Conservation (phyloP, 306 rosid genomes). For the Medicago arabica region DNA sequence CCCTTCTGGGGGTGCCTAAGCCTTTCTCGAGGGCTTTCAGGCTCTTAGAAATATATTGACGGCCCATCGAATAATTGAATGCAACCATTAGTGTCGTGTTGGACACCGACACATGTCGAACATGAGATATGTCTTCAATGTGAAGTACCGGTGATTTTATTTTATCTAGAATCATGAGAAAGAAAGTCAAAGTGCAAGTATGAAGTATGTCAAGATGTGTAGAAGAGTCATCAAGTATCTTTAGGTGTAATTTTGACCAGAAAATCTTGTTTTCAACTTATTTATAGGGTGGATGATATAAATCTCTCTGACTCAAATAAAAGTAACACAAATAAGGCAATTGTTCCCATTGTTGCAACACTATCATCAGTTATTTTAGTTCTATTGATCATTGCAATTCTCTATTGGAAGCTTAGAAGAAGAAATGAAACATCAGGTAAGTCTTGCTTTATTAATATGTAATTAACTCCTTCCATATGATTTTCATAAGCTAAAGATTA, state of each 20-base stretch:
- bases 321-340: constrained; percentile 48
- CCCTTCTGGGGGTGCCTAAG: no score
- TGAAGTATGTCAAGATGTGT: background rate
- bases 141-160: background rate
- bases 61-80: background rate
- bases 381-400: constrained; percentile 37
- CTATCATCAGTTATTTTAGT: constrained; percentile 45
- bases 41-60: no score
- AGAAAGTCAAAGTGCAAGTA: constrained; percentile 20
- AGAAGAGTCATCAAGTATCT: constrained; percentile 21
- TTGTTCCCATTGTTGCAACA: constrained; percentile 59
- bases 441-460: constrained; percentile 27
- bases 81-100: background rate
- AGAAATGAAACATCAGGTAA: constrained; percentile 54
- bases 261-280: constrained; percentile 20
- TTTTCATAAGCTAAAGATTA: background rate
- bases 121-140: background rate
- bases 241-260: constrained; percentile 1
- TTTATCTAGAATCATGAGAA: constrained; percentile 26
- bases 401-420: constrained; percentile 53
- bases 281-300: constrained; percentile 64
- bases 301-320: constrained; percentile 43
- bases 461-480: constrained; percentile 4
- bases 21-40: no score
- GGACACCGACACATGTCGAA: background rate